Percentiles rank a stretch among this genome's conserved stretches.
Evolutionary conservation across 192 early-diverging fungal genomes (phyloP).

Genomic region (Mortierella alpina): DNA sequence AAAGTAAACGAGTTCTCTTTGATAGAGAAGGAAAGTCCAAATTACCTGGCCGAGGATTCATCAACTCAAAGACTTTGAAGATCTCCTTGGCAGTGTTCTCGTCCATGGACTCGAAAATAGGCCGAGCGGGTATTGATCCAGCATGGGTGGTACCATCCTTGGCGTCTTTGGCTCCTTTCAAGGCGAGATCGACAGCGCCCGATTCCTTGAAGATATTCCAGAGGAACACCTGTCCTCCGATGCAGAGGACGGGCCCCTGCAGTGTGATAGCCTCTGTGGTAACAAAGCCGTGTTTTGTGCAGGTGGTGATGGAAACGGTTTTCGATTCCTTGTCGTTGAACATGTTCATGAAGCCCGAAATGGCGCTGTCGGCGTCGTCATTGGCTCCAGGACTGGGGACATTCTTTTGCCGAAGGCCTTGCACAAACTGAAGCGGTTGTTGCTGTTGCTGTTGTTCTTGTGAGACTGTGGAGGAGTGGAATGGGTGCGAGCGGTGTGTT

Average conservation of each 20-base stretch:
- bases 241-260: conserved; percentile 60
- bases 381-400: conserved; percentile 26
- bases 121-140: neutral
- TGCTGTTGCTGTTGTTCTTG: conserved; percentile 1
- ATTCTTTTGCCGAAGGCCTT: conserved; percentile 39
- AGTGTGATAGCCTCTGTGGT: conserved; percentile 59
- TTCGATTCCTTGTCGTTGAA: conserved; percentile 59
- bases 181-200: conserved; percentile 17
- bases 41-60: conserved; percentile 67
- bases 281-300: conserved; percentile 68
- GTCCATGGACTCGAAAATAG: conserved; percentile 47
- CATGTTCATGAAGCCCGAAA: conserved; percentile 67
- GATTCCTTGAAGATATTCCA: conserved; percentile 62
- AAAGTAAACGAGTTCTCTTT: neutral
- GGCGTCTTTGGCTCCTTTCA: neutral
- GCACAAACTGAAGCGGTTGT: neutral
- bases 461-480: neutral
- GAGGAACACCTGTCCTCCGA: conserved; percentile 66
- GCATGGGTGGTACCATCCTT: neutral
- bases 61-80: conserved; percentile 66
- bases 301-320: conserved; percentile 55
- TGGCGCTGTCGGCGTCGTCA: conserved; percentile 48
- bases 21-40: neutral
- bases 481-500: neutral
- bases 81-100: conserved; percentile 59